phyloP scores from a whole-genome alignment of 768 basidiomycete species.

The Hypholoma sublateritium region DNA sequence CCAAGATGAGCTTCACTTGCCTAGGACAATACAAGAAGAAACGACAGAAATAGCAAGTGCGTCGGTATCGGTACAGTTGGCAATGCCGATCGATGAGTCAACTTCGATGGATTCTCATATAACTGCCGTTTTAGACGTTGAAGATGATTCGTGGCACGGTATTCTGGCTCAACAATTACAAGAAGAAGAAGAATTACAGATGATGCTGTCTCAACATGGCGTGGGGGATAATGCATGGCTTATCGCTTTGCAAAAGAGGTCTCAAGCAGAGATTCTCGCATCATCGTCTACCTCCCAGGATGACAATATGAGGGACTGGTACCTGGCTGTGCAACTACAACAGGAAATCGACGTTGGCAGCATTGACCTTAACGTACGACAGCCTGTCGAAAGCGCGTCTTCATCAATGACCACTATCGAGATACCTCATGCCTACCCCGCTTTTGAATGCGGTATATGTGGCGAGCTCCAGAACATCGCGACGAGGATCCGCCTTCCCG shows the following conservation, averaged over 20 bases:
- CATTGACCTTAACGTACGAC: not conserved
- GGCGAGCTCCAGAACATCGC: constrained; percentile 47
- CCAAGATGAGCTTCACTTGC: no score
- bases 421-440: constrained; percentile 15
- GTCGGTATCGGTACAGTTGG: no score
- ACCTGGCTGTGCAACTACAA: constrained; percentile 36
- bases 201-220: constrained; percentile 8
- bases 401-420: constrained; percentile 21
- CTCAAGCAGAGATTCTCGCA: constrained; percentile 5
- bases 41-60: no score
- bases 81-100: no score
- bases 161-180: constrained; percentile 18
- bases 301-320: constrained; percentile 15
- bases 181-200: constrained; percentile 22
- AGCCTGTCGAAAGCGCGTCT: not conserved
- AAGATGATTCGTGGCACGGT: constrained; percentile 12
- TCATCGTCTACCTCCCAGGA: not conserved
- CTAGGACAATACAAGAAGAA: no score
- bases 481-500: constrained; percentile 36
- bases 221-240: constrained; percentile 15
- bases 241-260: constrained; percentile 15
- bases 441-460: constrained; percentile 58
- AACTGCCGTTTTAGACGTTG: not conserved
- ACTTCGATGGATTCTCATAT: no score
- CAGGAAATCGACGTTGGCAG: constrained; percentile 31